Conservation (phyloP, 169 alveolate species). For the Toxoplasma gondii region DNA sequence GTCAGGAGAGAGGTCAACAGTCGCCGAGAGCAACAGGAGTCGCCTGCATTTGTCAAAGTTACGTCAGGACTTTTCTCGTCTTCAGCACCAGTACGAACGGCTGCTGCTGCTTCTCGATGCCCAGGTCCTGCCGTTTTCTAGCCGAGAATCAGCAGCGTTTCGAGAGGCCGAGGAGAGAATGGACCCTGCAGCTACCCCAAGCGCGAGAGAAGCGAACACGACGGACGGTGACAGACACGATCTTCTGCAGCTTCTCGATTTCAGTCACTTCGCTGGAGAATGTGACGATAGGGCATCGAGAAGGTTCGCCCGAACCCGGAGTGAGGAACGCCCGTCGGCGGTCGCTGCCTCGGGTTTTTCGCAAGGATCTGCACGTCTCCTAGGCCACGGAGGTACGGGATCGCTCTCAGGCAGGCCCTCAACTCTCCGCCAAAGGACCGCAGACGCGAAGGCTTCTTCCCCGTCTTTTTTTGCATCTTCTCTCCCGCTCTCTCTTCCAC, state of each 20-base stretch:
- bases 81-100: slow-evolving; percentile 16
- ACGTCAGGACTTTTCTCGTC: neutral
- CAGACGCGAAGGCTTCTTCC: too few species aligned
- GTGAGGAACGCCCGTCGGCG: too few species aligned
- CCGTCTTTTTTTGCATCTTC: too few species aligned
- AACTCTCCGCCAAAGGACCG: too few species aligned
- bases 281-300: neutral
- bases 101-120: neutral
- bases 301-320: too few species aligned
- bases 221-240: neutral
- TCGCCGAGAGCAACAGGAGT: neutral
- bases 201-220: neutral
- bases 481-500: too few species aligned
- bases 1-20: neutral
- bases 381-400: neutral
- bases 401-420: neutral
- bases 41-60: slow-evolving; percentile 3
- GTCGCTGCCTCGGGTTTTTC: neutral
- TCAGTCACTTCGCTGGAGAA: neutral
- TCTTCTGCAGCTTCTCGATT: neutral
- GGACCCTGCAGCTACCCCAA: neutral
- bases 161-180: neutral
- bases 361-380: neutral
- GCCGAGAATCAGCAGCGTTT: neutral
- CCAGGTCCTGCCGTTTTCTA: neutral